Percentiles rank a stretch among this genome's conserved stretches.
Conservation (phyloP, 352 stramenopile species). For the Pythium rishiriense region DNA sequence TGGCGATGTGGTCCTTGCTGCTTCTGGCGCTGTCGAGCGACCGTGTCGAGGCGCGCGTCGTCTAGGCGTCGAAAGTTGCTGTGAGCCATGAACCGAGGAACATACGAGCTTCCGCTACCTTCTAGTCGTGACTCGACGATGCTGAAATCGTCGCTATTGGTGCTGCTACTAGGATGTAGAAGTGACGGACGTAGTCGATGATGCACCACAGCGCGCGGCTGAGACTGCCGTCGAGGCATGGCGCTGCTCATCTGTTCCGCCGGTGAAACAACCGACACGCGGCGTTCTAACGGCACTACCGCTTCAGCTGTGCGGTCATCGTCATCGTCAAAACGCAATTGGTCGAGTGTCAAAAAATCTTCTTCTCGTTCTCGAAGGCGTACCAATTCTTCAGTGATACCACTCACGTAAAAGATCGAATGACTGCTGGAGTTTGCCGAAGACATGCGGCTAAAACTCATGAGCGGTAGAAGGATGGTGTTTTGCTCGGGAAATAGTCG, state of each 20-base stretch:
- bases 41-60: background rate
- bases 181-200: background rate
- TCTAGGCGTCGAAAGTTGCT: constrained; percentile 27
- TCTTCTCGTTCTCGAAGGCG: constrained; percentile 6
- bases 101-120: background rate
- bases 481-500: constrained; percentile 33
- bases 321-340: constrained; percentile 23
- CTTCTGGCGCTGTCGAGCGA: background rate
- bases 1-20: background rate
- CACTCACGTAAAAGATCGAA: constrained; percentile 25
- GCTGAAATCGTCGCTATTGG: background rate
- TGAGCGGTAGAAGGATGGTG: constrained; percentile 34
- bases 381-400: background rate
- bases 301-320: background rate
- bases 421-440: constrained; percentile 12
- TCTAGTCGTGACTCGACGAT: constrained; percentile 1
- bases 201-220: background rate
- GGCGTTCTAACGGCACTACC: background rate
- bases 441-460: constrained; percentile 27
- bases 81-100: constrained; percentile 18
- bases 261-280: background rate
- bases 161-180: background rate
- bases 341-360: constrained; percentile 30
- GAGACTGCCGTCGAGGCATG: background rate
- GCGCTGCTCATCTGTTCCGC: background rate